Evolutionary conservation across 148 eudicot species (phyloP), one percentile per base, ranked within the genome.

Genomic region (Vaccinium darrowii): DNA sequence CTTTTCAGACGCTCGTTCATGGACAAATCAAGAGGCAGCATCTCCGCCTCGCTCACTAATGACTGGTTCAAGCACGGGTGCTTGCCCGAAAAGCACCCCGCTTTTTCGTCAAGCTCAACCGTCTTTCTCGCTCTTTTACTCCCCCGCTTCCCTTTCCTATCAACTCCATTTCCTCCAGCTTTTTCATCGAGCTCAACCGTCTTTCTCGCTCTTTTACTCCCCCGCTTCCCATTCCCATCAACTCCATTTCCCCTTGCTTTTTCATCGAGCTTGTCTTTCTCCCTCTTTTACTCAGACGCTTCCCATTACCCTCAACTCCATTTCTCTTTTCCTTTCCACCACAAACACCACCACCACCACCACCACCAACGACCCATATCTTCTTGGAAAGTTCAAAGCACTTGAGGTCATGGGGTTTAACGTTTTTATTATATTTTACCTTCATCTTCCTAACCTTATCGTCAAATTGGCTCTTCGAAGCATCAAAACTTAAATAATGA

Each of bases 401-500:
- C 77, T 86, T 86, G 16, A 13, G 30, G 2, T 92, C 91, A 78
- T 91, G 94, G 18, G 93, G 85, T 78, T 81, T 85, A 0, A 60
- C 33, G 84, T 87, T 87, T 72, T 27, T 86, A 75, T 10, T 51
- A 54, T 84, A 94, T 89, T 90, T 94, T 86, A 85, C 90, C 87
- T 89, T 94, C 90, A 92, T 53, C 90, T 93, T 91, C 77, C 86
- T 87, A 2, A 91, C 67, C 86, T 94, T 94, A 81, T 87, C 90
- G 67, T 83, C 63, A 80, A 94, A 54, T 50, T 92, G 95, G 21
- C 1, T 82, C 85, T 83, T 91, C 0, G 89, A 33, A 33, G 84
- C 89, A 39, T 88, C 90, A 1, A 85, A 84, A 27, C 80, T 82
- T 3, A 90, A 77, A 11, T n/a, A n/a, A n/a, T n/a, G n/a, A n/a